phyloP scores from a whole-genome alignment of 805 yeast species.

The Brettanomyces custersianus region DNA sequence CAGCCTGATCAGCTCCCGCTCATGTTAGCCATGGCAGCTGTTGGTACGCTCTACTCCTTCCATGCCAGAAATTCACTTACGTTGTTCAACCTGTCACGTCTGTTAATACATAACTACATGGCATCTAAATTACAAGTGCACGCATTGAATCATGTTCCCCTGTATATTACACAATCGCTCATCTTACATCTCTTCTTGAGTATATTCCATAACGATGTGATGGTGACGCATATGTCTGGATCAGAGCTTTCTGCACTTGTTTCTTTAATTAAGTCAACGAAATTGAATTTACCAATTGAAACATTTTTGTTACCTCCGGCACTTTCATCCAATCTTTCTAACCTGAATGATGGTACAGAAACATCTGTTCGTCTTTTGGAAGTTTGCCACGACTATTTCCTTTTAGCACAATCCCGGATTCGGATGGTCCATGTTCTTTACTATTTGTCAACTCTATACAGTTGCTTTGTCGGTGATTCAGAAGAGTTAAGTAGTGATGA shows the following conservation, averaged over 20 bases:
- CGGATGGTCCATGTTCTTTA: conserved; percentile 45
- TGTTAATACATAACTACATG: conserved; percentile 56
- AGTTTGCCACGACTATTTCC: conserved; percentile 40
- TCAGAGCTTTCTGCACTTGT: conserved; percentile 46
- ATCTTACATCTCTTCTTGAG: conserved; percentile 47
- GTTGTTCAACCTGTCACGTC: conserved; percentile 58
- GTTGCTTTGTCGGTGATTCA: conserved; percentile 34
- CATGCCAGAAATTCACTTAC: conserved; percentile 70
- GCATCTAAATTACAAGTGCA: conserved; percentile 39
- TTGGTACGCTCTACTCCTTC: conserved; percentile 82
- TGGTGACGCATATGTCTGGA: conserved; percentile 39
- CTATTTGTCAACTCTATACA: conserved; percentile 38
- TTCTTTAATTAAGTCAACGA: conserved; percentile 44
- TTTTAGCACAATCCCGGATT: conserved; percentile 46
- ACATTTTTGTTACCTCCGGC: conserved; percentile 34
- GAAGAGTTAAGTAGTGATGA: conserved; percentile 33
- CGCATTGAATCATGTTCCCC: conserved; percentile 44
- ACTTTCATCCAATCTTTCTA: conserved; percentile 15
- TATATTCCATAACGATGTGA: conserved; percentile 46
- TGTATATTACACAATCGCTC: conserved; percentile 48
- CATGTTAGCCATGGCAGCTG: conserved; percentile 70
- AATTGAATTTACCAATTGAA: conserved; percentile 42
- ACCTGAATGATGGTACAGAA: conserved; percentile 12
- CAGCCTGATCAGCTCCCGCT: conserved; percentile 53
- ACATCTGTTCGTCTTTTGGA: conserved; percentile 21